Conservation (phyloP, 768 basidiomycete species). For the Phallus indusiatus region DNA sequence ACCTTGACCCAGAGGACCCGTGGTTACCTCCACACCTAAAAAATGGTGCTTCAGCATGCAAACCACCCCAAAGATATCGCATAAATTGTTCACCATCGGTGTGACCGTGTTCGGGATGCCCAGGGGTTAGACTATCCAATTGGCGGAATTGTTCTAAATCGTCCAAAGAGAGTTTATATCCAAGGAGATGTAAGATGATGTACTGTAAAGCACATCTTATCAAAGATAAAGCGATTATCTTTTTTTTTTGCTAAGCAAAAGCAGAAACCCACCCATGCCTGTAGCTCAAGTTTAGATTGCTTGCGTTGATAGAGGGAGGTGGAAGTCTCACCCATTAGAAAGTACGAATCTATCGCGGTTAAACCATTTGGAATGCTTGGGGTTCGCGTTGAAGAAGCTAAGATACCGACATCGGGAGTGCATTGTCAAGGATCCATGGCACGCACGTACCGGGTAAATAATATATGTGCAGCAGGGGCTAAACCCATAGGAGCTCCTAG, state of each 20-base stretch:
- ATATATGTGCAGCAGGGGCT: slow-evolving; percentile 74
- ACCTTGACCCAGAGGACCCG: slow-evolving; percentile 92
- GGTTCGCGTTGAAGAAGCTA: slow-evolving; percentile 84
- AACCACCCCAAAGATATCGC: not conserved
- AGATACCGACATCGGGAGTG: slow-evolving; percentile 6
- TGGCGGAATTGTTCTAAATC: slow-evolving; percentile 94
- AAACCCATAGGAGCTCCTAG: slow-evolving; percentile 90
- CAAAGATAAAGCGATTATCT: slow-evolving; percentile 1
- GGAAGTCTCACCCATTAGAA: slow-evolving; percentile 71
- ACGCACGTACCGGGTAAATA: slow-evolving; percentile 58
- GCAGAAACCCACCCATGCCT: slow-evolving; percentile 63
- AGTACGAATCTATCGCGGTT: slow-evolving; percentile 96
- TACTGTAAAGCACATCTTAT: slow-evolving; percentile 88
- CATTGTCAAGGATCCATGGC: not conserved
- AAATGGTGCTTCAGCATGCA: slow-evolving; percentile 7
- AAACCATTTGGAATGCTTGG: slow-evolving; percentile 85
- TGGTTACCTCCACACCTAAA: slow-evolving; percentile 79
- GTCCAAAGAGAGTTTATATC: slow-evolving; percentile 86
- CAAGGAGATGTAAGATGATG: slow-evolving; percentile 81
- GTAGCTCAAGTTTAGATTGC: slow-evolving; percentile 10
- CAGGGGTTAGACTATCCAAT: slow-evolving; percentile 81
- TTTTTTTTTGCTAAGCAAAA: not conserved
- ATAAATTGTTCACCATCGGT: slow-evolving; percentile 40
- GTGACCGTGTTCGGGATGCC: slow-evolving; percentile 77
- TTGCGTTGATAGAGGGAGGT: slow-evolving; percentile 6